phyloP scores from a whole-genome alignment of 2,329 filamentous ascomycete genomes.

The Ophiosphaerella herpotricha region DNA sequence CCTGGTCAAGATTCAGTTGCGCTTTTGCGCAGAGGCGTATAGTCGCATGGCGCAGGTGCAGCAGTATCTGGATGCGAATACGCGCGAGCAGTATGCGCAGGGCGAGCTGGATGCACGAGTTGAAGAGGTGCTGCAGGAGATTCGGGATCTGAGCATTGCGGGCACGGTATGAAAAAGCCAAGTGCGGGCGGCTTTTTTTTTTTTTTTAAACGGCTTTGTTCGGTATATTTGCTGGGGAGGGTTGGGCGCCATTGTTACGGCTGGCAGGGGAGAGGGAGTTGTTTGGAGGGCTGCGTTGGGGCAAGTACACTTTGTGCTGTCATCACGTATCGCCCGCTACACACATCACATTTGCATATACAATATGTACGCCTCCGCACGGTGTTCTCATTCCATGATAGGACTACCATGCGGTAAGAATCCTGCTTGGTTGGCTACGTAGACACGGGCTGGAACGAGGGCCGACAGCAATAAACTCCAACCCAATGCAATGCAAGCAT shows the following conservation, averaged over 20 bases:
- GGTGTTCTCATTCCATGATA: no score
- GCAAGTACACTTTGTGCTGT: no score
- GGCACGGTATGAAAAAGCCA: constrained; percentile 58
- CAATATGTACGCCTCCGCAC: no score
- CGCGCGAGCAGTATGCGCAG: constrained; percentile 91
- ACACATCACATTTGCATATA: no score
- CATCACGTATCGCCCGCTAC: no score
- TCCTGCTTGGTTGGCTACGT: no score
- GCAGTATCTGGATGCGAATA: constrained; percentile 95
- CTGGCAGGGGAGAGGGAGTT: background rate
- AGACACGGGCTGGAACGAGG: no score
- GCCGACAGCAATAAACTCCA: constrained; percentile 9
- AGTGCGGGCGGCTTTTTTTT: background rate
- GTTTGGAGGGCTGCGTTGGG: background rate
- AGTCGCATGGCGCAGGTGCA: constrained; percentile 98
- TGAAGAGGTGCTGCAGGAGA: constrained; percentile 95
- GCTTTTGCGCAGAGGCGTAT: constrained; percentile 98
- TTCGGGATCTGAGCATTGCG: constrained; percentile 91
- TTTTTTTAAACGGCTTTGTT: background rate
- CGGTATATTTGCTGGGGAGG: background rate
- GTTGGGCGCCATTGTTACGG: no score
- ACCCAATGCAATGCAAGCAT: constrained; percentile 26
- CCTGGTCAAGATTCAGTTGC: constrained; percentile 95
- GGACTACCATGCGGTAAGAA: no score
- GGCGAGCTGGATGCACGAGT: constrained; percentile 90